phyloP scores from a whole-genome alignment of 2,329 filamentous ascomycete genomes.

The Alternaria longipes region DNA sequence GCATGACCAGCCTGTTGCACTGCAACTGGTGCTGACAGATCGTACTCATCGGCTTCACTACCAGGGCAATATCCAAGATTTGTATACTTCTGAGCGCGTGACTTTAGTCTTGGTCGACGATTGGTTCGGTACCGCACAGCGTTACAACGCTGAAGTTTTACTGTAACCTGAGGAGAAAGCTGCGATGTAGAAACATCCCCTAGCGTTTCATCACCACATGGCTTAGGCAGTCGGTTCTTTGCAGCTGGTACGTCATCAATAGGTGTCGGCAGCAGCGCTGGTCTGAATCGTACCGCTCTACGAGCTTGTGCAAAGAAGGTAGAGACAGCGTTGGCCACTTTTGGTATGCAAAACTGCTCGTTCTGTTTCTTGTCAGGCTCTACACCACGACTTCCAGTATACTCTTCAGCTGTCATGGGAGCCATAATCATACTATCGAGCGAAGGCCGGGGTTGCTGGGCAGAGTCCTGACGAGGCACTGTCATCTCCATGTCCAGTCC shows the following conservation, averaged over 20 bases:
- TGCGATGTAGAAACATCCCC: too few species aligned
- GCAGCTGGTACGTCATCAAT: background rate
- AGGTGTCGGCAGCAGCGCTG: background rate
- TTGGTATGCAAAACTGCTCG: background rate
- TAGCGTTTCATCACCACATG: too few species aligned
- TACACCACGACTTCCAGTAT: background rate
- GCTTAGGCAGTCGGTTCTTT: background rate
- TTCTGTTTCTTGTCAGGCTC: background rate
- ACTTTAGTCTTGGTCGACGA: background rate
- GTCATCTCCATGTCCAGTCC: slow-evolving; percentile 1
- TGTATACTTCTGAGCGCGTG: background rate
- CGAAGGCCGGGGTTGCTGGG: background rate
- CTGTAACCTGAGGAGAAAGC: too few species aligned
- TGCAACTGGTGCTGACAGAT: background rate
- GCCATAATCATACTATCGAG: background rate
- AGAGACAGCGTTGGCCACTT: background rate
- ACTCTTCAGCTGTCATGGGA: background rate
- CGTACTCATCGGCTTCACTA: slow-evolving; percentile 4
- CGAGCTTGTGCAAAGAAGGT: background rate
- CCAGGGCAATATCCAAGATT: background rate
- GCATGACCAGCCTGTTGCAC: background rate
- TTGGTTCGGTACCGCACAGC: background rate
- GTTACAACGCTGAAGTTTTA: background rate
- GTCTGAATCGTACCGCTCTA: background rate
- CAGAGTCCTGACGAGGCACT: background rate